Evolutionary conservation across 2,329 filamentous ascomycete genomes (phyloP), one percentile per base, ranked within the genome.

Genomic region (Neoarthrinium moseri): DNA sequence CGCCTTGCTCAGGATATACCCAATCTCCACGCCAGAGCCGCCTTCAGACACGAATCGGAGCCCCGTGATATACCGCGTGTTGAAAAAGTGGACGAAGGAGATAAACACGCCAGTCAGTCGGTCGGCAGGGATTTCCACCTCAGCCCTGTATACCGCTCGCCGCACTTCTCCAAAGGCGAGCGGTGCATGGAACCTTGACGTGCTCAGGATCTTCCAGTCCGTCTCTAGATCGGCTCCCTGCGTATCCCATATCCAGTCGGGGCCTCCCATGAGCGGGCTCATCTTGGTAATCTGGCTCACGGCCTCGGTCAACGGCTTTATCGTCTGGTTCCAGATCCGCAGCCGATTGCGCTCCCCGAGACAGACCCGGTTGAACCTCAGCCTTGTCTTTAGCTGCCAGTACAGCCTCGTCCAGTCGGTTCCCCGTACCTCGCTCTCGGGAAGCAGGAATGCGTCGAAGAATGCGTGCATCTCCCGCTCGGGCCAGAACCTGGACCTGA

Each of bases 401-500:
- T 56, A 60, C 20, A 60, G 45, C 21, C 39, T 32, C 17, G 39
- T 36, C 55, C 55, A 60, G 45, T 58, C 54, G 12, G 54, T 46
- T n/a, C 51, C 42, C 8, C 32, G 38, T 23, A 37, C 47, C 2
- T 54, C 48, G 7, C 26, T 13, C 4, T 40, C 36, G 4, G 37
- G 17, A 2, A 55, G 52, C 20, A 58, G 20, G 22, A 60, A 58
- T 8, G 36, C 52, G 39, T 60, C 57, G 17, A 60, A 60, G 17
- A 53, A 45, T n/a, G 42, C 37, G 18, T 50, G 53, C 20, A 60
- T 44, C 36, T 59, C 54, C 11, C 45, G 51, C 5, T 46, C 51
- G 12, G 54, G 50, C 52, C 51, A 60, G 43, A 60, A 60, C 15
- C 56, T 51, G 29, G 54, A 57, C 23, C 46, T 50, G 36, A 58